Conservation (phyloP, 2,329 filamentous ascomycete species). For the Hymenoscyphus albidus region DNA sequence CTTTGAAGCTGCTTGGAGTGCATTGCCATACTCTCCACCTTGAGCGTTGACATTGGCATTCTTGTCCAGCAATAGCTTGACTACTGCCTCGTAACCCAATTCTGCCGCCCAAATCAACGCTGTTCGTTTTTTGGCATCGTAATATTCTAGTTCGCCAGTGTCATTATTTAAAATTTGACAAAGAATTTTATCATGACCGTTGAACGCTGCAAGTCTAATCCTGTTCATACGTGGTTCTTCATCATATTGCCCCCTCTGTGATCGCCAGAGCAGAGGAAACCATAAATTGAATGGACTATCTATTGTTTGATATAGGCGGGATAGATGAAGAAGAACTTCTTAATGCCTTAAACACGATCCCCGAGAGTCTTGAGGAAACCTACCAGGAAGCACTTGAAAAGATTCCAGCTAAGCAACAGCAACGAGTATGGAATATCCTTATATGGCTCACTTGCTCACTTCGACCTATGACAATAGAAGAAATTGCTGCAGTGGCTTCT, state of each 20-base stretch:
- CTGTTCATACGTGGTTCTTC: neutral
- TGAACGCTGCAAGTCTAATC: neutral
- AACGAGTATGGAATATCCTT: constrained; percentile 5
- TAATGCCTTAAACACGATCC: constrained; percentile 9
- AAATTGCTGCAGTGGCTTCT: constrained; percentile 10
- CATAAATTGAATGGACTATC: neutral
- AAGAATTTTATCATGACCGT: neutral
- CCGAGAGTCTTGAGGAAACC: constrained; percentile 11
- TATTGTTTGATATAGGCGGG: neutral
- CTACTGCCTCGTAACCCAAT: neutral
- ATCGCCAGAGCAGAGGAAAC: neutral
- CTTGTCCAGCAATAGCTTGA: constrained; percentile 2
- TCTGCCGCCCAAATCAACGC: neutral
- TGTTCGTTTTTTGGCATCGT: neutral
- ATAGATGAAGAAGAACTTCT: constrained; percentile 7
- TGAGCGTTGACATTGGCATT: neutral
- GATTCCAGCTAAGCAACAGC: neutral
- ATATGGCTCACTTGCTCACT: constrained; percentile 12
- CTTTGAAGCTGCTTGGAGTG: too few species aligned
- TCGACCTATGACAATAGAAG: constrained; percentile 10
- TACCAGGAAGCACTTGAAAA: constrained; percentile 8
- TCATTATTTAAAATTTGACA: neutral
- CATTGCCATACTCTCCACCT: too few species aligned
- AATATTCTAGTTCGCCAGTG: neutral
- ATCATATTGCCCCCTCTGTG: neutral